A percentile compares a stretch with the other conserved stretches of the same genome.
Conservation (phyloP, 768 basidiomycete genomes). For the Gelatoporia subvermispora region DNA sequence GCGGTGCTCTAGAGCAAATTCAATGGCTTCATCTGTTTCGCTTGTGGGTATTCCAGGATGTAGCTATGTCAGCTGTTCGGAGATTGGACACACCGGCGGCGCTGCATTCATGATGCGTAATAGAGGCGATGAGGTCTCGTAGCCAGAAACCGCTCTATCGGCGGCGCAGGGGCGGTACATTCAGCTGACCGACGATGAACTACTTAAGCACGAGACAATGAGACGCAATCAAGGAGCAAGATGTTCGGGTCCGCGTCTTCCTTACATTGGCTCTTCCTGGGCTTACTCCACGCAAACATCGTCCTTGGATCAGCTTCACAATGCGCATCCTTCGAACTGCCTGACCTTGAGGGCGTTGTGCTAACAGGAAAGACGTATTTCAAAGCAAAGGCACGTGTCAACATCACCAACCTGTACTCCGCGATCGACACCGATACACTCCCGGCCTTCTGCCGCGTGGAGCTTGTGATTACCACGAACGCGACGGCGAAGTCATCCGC, state of each 20-base stretch:
- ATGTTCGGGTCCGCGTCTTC: background rate
- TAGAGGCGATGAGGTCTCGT: too few species aligned
- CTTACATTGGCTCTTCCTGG: conserved; percentile 1
- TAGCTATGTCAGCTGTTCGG: too few species aligned
- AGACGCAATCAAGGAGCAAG: too few species aligned
- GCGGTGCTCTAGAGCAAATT: too few species aligned
- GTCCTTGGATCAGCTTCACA: background rate
- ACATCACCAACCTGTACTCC: conserved; percentile 16
- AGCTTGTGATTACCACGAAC: conserved; percentile 21
- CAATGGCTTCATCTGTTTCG: too few species aligned
- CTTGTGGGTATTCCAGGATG: too few species aligned
- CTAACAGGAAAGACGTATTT: conserved; percentile 11
- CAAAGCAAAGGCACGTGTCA: conserved; percentile 11
- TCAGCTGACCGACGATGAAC: too few species aligned
- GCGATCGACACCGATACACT: conserved; percentile 16
- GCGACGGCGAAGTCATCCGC: conserved; percentile 16
- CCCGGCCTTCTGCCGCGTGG: conserved; percentile 21
- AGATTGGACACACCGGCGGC: too few species aligned
- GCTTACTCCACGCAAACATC: background rate
- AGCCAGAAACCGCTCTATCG: too few species aligned
- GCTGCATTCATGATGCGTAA: too few species aligned
- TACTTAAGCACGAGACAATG: too few species aligned
- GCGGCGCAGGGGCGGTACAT: too few species aligned
- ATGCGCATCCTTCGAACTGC: conserved; percentile 7
- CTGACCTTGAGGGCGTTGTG: background rate